Evolutionary conservation across 148 eudicot genomes (phyloP).

Genomic region (Silene uniflora): DNA sequence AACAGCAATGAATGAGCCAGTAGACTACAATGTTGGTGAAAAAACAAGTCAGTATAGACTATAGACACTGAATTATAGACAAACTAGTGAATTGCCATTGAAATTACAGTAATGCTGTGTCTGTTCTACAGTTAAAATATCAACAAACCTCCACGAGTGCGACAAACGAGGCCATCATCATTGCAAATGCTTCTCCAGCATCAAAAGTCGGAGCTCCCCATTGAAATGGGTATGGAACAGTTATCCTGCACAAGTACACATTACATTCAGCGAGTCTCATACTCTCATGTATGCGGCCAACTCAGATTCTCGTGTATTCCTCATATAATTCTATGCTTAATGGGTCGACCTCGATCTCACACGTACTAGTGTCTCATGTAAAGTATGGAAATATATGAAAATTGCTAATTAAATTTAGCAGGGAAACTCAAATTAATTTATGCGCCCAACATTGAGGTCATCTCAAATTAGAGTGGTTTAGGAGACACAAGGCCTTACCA

Average conservation of each 20-base stretch:
- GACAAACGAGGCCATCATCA: constrained; percentile 94
- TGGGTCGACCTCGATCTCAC: no score
- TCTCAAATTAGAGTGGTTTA: background rate
- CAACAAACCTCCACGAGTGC: constrained; percentile 78
- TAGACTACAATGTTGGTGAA: constrained; percentile 53
- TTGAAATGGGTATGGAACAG: constrained; percentile 91
- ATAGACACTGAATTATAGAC: background rate
- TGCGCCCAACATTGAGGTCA: no score
- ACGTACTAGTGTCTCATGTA: no score
- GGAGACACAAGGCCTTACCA: constrained; percentile 44
- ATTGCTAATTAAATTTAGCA: no score
- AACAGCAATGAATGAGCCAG: constrained; percentile 83
- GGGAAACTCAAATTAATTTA: no score
- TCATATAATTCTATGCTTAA: no score
- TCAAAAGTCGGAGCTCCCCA: constrained; percentile 94
- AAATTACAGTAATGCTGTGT: background rate
- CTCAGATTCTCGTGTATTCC: no score
- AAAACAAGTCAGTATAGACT: constrained; percentile 1
- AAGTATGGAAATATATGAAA: no score
- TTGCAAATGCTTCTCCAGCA: constrained; percentile 97
- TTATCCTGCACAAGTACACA: constrained; percentile 49
- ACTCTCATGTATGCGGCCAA: no score
- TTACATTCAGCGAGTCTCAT: background rate
- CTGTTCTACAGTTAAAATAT: constrained; percentile 3
- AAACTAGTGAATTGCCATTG: background rate